Percentiles rank a stretch among this genome's conserved stretches.
Conservation (phyloP, 2,329 filamentous ascomycete genomes). For the Aspergillus ustus region DNA sequence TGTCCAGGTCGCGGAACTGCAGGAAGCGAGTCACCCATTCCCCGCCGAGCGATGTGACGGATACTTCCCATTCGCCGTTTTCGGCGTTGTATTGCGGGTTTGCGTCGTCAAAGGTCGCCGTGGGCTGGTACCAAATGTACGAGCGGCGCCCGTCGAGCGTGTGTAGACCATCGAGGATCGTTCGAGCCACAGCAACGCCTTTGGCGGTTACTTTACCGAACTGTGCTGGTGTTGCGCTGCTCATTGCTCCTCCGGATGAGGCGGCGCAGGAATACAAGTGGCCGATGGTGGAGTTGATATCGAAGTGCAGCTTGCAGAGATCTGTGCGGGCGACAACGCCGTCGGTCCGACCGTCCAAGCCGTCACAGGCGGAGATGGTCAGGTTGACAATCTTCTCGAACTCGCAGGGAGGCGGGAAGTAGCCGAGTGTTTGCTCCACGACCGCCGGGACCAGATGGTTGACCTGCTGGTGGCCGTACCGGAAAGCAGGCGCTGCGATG, state of each 20-base stretch:
- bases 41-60: constrained; percentile 39
- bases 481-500: constrained; percentile 54
- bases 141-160: constrained; percentile 45
- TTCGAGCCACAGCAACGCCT: constrained; percentile 39
- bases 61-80: constrained; percentile 34
- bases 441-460: constrained; percentile 45
- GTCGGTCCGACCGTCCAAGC: constrained; percentile 58
- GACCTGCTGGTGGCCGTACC: constrained; percentile 49
- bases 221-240: constrained; percentile 34
- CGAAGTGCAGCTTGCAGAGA: constrained; percentile 52
- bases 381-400: constrained; percentile 50
- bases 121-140: constrained; percentile 43
- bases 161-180: constrained; percentile 46
- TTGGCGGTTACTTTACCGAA: constrained; percentile 33
- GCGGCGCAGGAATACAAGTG: constrained; percentile 50
- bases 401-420: constrained; percentile 47
- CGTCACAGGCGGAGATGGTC: constrained; percentile 60
- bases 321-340: constrained; percentile 57
- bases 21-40: constrained; percentile 42
- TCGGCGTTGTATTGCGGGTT: constrained; percentile 30
- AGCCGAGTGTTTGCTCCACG: constrained; percentile 46
- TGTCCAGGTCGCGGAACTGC: constrained; percentile 33
- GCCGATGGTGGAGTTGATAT: constrained; percentile 53
- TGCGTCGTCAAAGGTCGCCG: constrained; percentile 32
- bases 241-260: constrained; percentile 22